Evolutionary conservation across 176 grass and related monocot species (phyloP).

Genomic region (Pharus latifolius): DNA sequence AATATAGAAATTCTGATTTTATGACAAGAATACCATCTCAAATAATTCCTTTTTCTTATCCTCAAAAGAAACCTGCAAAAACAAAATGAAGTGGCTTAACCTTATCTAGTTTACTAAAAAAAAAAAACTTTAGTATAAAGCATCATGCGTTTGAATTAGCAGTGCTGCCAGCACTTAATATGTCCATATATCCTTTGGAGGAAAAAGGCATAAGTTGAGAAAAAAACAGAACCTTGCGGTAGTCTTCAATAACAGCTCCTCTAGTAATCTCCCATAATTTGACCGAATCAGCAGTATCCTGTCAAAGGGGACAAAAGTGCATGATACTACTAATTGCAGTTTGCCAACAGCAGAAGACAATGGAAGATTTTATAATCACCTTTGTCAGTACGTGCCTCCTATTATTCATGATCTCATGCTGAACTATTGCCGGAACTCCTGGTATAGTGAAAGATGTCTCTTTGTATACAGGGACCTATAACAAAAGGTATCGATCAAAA

Average conservation of each 20-base stretch:
- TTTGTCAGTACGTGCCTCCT: constrained; percentile 93
- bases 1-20: not conserved
- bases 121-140: not conserved
- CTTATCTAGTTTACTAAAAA: constrained; percentile 24
- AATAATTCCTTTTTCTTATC: constrained; percentile 97
- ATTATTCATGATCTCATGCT: constrained; percentile 97
- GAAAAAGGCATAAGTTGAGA: not conserved
- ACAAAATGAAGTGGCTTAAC: constrained; percentile 24
- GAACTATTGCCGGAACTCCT: constrained; percentile 71
- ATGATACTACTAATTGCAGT: not conserved
- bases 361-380: constrained; percentile 37
- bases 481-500: not conserved
- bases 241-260: constrained; percentile 82
- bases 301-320: constrained; percentile 1
- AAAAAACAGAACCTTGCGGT: constrained; percentile 68
- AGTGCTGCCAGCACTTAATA: not conserved
- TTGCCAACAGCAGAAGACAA: not conserved
- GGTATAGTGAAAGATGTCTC: constrained; percentile 66
- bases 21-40: constrained; percentile 78
- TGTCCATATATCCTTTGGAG: not conserved
- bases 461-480: constrained; percentile 76
- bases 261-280: constrained; percentile 97
- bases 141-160: not conserved
- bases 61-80: constrained; percentile 81
- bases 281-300: constrained; percentile 81